Conservation (phyloP, 345 rosid genomes). For the Populus deltoides region DNA sequence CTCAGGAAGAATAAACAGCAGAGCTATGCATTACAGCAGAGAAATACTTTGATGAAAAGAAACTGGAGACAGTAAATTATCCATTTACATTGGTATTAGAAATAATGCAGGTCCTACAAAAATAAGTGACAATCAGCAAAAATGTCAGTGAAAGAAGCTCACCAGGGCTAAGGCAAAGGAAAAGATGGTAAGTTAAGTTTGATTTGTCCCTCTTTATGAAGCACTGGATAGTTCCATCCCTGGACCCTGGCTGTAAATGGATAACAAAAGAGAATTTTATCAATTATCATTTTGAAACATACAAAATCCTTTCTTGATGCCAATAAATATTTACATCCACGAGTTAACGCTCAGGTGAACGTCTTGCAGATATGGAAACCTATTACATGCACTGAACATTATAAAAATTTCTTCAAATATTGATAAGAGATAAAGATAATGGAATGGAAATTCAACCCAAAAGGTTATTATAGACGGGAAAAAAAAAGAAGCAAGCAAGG, state of each 20-base stretch:
- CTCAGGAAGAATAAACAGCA: background rate
- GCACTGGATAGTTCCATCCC: conserved; percentile 84
- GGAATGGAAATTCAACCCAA: too few species aligned
- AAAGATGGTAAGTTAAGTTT: conserved; percentile 81
- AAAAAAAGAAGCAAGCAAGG: background rate
- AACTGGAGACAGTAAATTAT: background rate
- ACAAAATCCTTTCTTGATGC: background rate
- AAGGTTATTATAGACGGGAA: background rate
- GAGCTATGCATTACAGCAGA: background rate
- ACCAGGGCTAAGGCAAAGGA: conserved; percentile 93
- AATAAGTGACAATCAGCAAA: background rate
- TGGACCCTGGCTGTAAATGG: conserved; percentile 70
- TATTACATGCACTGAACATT: background rate
- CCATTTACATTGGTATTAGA: background rate
- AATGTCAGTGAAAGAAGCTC: conserved; percentile 16
- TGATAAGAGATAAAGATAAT: background rate
- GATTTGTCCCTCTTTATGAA: conserved; percentile 91
- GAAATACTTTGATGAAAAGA: background rate
- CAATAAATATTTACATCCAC: background rate
- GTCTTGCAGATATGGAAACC: conserved; percentile 9
- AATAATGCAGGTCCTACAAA: background rate
- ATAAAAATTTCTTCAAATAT: background rate
- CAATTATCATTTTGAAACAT: conserved; percentile 1
- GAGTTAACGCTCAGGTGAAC: background rate
- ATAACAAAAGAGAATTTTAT: conserved; percentile 15